Conservation (phyloP, 805 yeast species). For the Saccharomycopsis sp. region DNA sequence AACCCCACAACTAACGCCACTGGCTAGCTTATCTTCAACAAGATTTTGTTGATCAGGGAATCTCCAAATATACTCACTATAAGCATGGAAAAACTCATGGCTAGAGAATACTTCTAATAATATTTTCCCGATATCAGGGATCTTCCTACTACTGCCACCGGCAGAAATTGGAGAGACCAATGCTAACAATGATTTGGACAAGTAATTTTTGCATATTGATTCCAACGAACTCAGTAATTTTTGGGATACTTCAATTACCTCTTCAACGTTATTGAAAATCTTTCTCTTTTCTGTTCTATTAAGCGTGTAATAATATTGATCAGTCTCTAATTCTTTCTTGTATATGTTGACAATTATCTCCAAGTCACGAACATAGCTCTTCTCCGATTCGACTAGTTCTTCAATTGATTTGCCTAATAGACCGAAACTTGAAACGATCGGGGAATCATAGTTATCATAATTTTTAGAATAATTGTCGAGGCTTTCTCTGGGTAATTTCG, state of each 20-base stretch:
- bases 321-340: conserved; percentile 24
- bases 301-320: conserved; percentile 23
- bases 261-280: conserved; percentile 29
- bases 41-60: conserved; percentile 21
- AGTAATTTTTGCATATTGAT: conserved; percentile 17
- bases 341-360: conserved; percentile 29
- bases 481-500: neutral
- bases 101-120: conserved; percentile 1
- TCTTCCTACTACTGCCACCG: conserved; percentile 19
- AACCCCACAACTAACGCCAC: conserved; percentile 24
- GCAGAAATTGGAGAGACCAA: conserved; percentile 27
- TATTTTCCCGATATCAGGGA: conserved; percentile 1
- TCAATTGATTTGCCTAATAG: conserved; percentile 5
- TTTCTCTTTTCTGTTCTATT: conserved; percentile 24
- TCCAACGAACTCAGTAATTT: conserved; percentile 22
- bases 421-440: neutral
- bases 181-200: conserved; percentile 23
- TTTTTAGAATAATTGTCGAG: neutral
- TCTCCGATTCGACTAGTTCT: conserved; percentile 33
- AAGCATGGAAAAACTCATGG: conserved; percentile 27
- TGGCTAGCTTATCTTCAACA: conserved; percentile 26
- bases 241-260: conserved; percentile 27
- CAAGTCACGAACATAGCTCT: conserved; percentile 31
- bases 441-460: neutral
- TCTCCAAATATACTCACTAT: conserved; percentile 28